Conservation (phyloP, 2,329 filamentous ascomycete species). For the Aspergillus uvarum region DNA sequence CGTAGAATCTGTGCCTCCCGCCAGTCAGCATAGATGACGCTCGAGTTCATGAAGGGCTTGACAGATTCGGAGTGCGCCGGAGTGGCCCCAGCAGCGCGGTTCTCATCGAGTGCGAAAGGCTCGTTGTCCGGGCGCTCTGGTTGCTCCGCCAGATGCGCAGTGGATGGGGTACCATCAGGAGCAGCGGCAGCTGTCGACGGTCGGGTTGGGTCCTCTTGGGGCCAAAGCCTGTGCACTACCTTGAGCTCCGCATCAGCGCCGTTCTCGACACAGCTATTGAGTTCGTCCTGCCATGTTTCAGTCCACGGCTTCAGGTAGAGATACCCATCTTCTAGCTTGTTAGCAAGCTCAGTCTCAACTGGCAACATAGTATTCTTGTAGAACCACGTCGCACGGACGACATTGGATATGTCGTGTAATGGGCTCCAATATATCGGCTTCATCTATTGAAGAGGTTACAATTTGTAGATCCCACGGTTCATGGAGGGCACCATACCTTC, state of each 20-base stretch:
- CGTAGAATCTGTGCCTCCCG: constrained; percentile 80
- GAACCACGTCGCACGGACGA: constrained; percentile 91
- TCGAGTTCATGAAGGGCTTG: constrained; percentile 68
- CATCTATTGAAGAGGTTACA: constrained; percentile 58
- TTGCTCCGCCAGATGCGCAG: constrained; percentile 21
- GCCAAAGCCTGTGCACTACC: constrained; percentile 80
- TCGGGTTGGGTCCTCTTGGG: constrained; percentile 51
- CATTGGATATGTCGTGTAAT: constrained; percentile 79
- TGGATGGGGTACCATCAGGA: constrained; percentile 30
- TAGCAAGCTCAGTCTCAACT: constrained; percentile 79
- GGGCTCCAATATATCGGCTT: constrained; percentile 98
- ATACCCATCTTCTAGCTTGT: constrained; percentile 90
- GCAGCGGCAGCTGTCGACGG: constrained; percentile 39
- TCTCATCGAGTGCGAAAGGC: constrained; percentile 32
- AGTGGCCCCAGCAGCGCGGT: constrained; percentile 43
- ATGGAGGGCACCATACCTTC: constrained; percentile 32
- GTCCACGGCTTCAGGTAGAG: constrained; percentile 83
- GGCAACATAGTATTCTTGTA: constrained; percentile 94
- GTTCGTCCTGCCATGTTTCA: constrained; percentile 87
- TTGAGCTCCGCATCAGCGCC: constrained; percentile 90
- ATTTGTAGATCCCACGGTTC: not conserved
- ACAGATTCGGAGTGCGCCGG: constrained; percentile 46
- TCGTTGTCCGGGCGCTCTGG: constrained; percentile 4
- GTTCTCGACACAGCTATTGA: constrained; percentile 85
- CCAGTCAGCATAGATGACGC: constrained; percentile 82